These are phyloP conservation scores for Diplodia scrobiculata DNA, from an alignment of 2,329 filamentous ascomycete species.

Conservation along the genomic window DNA sequence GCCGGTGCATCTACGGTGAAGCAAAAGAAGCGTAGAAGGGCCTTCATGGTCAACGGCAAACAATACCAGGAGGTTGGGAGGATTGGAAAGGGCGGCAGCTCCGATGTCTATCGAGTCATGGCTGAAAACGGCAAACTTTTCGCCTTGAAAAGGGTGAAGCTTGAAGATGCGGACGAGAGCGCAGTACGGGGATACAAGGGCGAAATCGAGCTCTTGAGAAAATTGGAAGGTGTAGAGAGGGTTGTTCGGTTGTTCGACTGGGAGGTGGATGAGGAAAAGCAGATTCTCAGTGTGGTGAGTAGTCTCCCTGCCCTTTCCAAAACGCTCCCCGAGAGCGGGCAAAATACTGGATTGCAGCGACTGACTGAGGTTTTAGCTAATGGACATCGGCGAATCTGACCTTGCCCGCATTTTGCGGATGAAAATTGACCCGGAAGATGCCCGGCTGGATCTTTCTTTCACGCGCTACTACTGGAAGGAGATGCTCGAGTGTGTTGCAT, in stretches of 20 bases:
- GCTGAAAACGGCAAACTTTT: conserved; percentile 96
- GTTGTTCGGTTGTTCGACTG: conserved; percentile 90
- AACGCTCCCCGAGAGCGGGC: not conserved
- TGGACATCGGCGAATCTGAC: conserved; percentile 96
- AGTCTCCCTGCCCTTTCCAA: not conserved
- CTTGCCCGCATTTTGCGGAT: conserved; percentile 81
- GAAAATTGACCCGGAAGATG: conserved; percentile 60
- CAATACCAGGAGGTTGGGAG: conserved; percentile 86
- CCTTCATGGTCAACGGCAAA: conserved; percentile 87
- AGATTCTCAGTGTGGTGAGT: conserved; percentile 79
- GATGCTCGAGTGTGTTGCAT: conserved; percentile 92
- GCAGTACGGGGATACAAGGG: conserved; percentile 88
- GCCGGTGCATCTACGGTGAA: conserved; percentile 80
- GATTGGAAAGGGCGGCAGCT: conserved; percentile 88
- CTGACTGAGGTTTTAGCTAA: conserved; percentile 60
- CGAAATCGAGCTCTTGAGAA: conserved; percentile 87
- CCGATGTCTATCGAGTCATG: conserved; percentile 93
- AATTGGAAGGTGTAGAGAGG: conserved; percentile 79
- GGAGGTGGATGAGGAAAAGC: conserved; percentile 90
- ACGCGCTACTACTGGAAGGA: conserved; percentile 99
- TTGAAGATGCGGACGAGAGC: conserved; percentile 83
- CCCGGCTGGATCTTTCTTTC: conserved; percentile 82
- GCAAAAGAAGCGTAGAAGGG: conserved; percentile 74
- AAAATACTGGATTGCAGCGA: not conserved
- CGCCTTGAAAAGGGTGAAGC: conserved; percentile 86